Evolutionary conservation across 768 basidiomycete species (phyloP), one percentile per base, ranked within the genome.

Genomic region (Royoungia palumana): DNA sequence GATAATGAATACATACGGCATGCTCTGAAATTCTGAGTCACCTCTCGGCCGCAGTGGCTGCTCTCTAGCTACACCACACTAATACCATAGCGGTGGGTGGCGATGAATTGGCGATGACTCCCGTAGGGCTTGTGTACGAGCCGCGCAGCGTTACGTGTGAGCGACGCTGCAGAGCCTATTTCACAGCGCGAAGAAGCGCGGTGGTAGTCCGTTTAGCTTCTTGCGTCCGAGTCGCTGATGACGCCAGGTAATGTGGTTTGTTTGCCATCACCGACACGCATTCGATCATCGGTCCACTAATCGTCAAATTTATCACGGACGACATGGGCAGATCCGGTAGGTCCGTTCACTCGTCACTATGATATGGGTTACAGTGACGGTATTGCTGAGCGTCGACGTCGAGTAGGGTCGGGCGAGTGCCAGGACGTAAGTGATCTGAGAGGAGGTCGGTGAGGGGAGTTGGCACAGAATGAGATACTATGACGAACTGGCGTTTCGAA

Each of bases 251-350:
- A 1, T 12, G 3, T 5, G 28, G 3, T 13, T 6, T 28, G 12
- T 36, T 12, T 51, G 4, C 6, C 30, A 2, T 9, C 7, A 35
- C 24, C 30, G 17, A 63, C 16, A 96, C 92, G 8, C 86, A 85
- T 51, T 92, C 90, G 10, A 97, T 97, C 71, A 69, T 97, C 5
- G 95, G 95, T 0, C 95, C 95, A 3, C 73, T 94, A 6, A 70
- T 92, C 24, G 94, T 97, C 1, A 93, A 91, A 0, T 55, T 94
- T 30, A 88, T 97, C 35, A 83, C 94, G 0, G 93, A 95, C 63
- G 65, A 75, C 37, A 97, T 92, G 0, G 93, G 89, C 3, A 94
- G 95, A 94, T 96, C 41, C 86, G 94, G 21, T 88, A 87, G 85
- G 2, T 97, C 96, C 68, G 83, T 90, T 63, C 94, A 97, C 76